These are phyloP conservation scores for Chenopodium suecicum DNA, from an alignment of 148 eudicot species.

Conservation along the genomic window DNA sequence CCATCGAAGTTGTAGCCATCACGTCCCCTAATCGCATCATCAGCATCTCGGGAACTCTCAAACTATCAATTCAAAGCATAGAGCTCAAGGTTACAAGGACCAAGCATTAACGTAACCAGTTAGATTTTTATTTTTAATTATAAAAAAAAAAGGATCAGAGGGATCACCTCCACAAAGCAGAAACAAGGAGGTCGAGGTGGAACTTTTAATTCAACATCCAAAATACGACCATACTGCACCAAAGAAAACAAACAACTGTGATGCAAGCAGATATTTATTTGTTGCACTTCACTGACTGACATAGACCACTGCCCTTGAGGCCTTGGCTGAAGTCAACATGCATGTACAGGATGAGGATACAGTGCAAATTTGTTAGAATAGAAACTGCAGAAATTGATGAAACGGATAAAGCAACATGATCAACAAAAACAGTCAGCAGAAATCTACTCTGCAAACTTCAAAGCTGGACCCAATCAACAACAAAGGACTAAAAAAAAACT, in stretches of 20 bases:
- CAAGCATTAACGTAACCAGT: slow-evolving; percentile 5
- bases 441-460: background rate
- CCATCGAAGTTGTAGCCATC: slow-evolving; percentile 99
- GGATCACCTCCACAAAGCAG: slow-evolving; percentile 88
- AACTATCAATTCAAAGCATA: slow-evolving; percentile 46
- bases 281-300: background rate
- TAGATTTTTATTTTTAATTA: background rate
- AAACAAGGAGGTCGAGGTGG: slow-evolving; percentile 97
- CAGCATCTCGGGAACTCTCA: slow-evolving; percentile 93
- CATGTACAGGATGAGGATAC: background rate
- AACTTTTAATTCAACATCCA: slow-evolving; percentile 92
- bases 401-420: background rate
- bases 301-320: background rate
- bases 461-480: background rate
- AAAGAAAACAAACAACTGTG: background rate
- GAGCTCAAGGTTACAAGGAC: background rate
- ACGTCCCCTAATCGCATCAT: slow-evolving; percentile 93
- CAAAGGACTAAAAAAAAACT: background rate
- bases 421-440: background rate
- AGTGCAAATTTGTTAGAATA: background rate
- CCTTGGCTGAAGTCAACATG: background rate
- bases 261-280: background rate
- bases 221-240: slow-evolving; percentile 91
- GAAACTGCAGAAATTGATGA: background rate
- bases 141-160: background rate